Conservation (phyloP, 108 stramenopile genomes). For the Nitzschia inconspicua region DNA sequence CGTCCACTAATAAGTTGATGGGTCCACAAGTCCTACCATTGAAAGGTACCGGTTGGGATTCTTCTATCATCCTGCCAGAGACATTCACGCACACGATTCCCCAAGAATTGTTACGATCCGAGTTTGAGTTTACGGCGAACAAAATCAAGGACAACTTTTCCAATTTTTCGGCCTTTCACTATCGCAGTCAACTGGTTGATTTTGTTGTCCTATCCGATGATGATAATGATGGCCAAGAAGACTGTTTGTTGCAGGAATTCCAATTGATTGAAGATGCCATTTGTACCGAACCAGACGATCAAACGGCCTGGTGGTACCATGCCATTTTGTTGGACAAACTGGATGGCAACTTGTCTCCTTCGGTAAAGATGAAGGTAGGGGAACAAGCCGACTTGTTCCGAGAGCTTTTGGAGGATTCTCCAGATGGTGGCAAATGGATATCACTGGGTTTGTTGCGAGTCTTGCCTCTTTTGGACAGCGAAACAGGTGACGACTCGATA, state of each 20-base stretch:
- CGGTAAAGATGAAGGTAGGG: conserved; percentile 5
- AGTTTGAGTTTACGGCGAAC: conserved; percentile 87
- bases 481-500: background rate
- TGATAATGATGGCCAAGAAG: conserved; percentile 4
- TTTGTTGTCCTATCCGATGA: conserved; percentile 17
- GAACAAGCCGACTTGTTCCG: conserved; percentile 29
- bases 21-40: conserved; percentile 47
- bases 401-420: conserved; percentile 44
- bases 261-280: conserved; percentile 75
- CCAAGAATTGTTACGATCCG: conserved; percentile 37
- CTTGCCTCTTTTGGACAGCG: conserved; percentile 1
- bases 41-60: background rate
- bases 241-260: conserved; percentile 48
- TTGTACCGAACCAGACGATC: conserved; percentile 98
- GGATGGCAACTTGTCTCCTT: background rate
- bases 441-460: conserved; percentile 37
- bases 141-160: conserved; percentile 93
- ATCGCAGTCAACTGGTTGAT: conserved; percentile 81
- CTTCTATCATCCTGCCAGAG: too few species aligned
- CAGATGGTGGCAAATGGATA: conserved; percentile 48
- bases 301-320: conserved; percentile 97
- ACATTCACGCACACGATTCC: background rate
- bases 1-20: too few species aligned
- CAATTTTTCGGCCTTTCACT: conserved; percentile 98
- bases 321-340: conserved; percentile 53